Percentiles rank a stretch among this genome's conserved stretches.
phyloP scores from a whole-genome alignment of 768 basidiomycete genomes.

The Coprinellus micaceus region DNA sequence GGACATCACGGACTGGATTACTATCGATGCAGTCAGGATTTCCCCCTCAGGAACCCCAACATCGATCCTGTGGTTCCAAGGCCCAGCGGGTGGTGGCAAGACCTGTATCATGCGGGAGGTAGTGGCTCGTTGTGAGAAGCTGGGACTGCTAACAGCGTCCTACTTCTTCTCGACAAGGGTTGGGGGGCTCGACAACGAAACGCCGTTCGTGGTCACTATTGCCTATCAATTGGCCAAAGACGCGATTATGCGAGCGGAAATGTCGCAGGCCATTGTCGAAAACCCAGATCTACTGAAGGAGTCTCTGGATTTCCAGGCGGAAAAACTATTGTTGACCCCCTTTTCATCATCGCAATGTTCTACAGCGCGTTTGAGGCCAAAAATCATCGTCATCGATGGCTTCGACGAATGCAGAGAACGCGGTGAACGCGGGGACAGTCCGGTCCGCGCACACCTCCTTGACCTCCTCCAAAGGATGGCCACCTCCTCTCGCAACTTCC shows the following conservation, averaged over 20 bases:
- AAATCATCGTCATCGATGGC: slow-evolving; percentile 12
- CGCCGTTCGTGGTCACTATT: slow-evolving; percentile 3
- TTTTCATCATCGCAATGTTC: not conserved
- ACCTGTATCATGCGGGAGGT: slow-evolving; percentile 7
- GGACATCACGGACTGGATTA: slow-evolving; percentile 5
- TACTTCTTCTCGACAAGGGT: slow-evolving; percentile 6
- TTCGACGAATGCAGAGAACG: slow-evolving; percentile 12
- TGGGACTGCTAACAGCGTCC: not conserved
- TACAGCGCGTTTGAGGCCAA: too few relatives aligned
- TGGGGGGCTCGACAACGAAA: not conserved
- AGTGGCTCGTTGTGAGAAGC: not conserved
- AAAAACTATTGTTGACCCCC: not conserved
- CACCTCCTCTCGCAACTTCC: not conserved
- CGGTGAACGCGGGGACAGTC: not conserved
- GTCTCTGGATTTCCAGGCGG: not conserved
- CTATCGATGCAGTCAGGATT: not conserved
- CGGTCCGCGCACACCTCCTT: not conserved
- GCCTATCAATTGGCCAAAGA: not conserved
- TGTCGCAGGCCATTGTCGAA: not conserved
- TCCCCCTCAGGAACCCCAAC: not conserved
- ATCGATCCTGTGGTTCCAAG: slow-evolving; percentile 1
- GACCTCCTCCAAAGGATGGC: not conserved
- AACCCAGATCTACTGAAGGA: not conserved
- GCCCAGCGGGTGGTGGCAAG: slow-evolving; percentile 7
- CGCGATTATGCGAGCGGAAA: not conserved